Evolutionary conservation across 345 rosid genomes (phyloP), one percentile per base, ranked within the genome.

Genomic region (Citrus australasica): DNA sequence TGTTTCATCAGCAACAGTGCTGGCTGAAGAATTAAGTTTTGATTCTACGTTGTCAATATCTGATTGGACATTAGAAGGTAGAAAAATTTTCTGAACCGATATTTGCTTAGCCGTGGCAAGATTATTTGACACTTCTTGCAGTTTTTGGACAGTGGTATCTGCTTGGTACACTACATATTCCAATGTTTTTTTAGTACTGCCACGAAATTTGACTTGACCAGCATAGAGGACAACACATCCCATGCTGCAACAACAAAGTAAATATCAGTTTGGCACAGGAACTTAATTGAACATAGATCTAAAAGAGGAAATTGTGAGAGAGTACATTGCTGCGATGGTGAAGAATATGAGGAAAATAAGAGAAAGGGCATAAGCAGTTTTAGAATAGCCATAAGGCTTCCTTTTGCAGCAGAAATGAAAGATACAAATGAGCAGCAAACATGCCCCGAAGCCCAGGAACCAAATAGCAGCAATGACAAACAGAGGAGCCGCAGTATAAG

Each of bases 201-300:
- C 63, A 74, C 89, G 95, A 80, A 94, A 92, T 76, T 32, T 94
- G 24, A 73, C 89, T 82, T 96, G 98, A 74, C 97, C 97, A 30
- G 89, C 78, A 78, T 94, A 96, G 40, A 96, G 88, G 74, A 94
- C 82, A 33, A 89, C 69, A 75, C 97, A 96, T 80, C 99, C 99
- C 16, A 90, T 78, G 73, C 99, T 96, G 90, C 35, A n/a, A 83
- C 76, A 72, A 74, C 0, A 78, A 13, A 82, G 61, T 37, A 65
- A 59, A 64, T 4, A 70, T 79, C 42, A 82, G 46, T 40, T 66
- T 8, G n/a, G 55, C 19, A 14, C 33, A 53, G 22, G 27, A 21
- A 24, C 56, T 53, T 27, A 37, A 28, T 14, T 56, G 17, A 60
- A 55, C 22, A 62, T 53, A 56, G 27, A 35, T 1, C 35, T 56